These are phyloP conservation scores for Ambrosia artemisiifolia DNA, from an alignment of 129 eudicot genomes.

Conservation along the genomic window DNA sequence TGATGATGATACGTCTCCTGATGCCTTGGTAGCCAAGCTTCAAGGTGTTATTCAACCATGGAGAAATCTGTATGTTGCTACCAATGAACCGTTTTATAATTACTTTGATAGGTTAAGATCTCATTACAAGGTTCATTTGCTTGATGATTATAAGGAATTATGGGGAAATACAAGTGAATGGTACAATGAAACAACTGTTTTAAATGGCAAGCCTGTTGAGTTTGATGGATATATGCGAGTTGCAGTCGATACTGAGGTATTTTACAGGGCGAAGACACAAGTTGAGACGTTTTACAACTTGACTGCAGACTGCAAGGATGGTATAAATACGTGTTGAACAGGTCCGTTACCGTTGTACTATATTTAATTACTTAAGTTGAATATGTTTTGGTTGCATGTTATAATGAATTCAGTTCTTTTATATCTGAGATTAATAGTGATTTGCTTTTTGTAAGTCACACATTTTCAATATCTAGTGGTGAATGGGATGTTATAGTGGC, in stretches of 20 bases:
- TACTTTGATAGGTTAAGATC: slow-evolving; percentile 92
- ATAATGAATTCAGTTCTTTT: not conserved
- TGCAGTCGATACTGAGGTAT: slow-evolving; percentile 90
- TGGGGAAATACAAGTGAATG: slow-evolving; percentile 97
- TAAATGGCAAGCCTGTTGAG: slow-evolving; percentile 70
- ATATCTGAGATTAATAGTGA: slow-evolving; percentile 1
- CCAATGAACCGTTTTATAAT: slow-evolving; percentile 87
- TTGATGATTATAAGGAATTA: slow-evolving; percentile 75
- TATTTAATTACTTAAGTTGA: not conserved
- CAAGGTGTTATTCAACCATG: slow-evolving; percentile 61
- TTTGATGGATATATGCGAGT: slow-evolving; percentile 97
- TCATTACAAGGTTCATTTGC: slow-evolving; percentile 87
- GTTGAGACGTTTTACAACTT: slow-evolving; percentile 90
- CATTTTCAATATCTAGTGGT: slow-evolving; percentile 3
- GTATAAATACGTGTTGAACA: slow-evolving; percentile 75
- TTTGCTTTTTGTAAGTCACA: slow-evolving; percentile 11
- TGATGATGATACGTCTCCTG: slow-evolving; percentile 91
- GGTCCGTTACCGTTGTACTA: slow-evolving; percentile 16
- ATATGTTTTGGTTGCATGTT: slow-evolving; percentile 1
- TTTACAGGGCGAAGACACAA: slow-evolving; percentile 80
- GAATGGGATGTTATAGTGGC: not conserved
- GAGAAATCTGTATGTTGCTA: slow-evolving; percentile 92
- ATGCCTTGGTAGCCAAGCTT: slow-evolving; percentile 64
- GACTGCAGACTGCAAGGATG: slow-evolving; percentile 95
- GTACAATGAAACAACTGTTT: slow-evolving; percentile 76